These are phyloP conservation scores for Trichoderma asperelloides DNA, from an alignment of 495 filamentous ascomycete genomes.

Conservation along the genomic window DNA sequence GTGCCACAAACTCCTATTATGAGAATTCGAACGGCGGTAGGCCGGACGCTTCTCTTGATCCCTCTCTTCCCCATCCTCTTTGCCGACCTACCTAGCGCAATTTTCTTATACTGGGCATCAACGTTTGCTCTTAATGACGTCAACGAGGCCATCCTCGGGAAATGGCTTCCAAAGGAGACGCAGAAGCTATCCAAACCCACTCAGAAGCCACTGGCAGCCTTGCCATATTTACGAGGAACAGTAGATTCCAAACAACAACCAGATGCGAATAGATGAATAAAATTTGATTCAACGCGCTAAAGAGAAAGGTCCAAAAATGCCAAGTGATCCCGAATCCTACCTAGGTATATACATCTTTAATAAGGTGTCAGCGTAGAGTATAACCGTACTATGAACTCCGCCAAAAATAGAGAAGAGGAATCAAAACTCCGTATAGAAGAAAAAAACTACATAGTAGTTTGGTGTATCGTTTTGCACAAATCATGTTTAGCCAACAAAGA, in stretches of 20 bases:
- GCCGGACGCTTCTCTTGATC: constrained; percentile 8
- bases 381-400: not conserved
- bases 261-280: constrained; percentile 10
- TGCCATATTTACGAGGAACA: not conserved
- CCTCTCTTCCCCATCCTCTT: constrained; percentile 5
- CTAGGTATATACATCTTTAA: not conserved
- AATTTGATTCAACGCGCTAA: constrained; percentile 7
- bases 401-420: not conserved
- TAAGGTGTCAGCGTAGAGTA: not conserved
- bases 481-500: constrained; percentile 50
- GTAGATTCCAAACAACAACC: not conserved
- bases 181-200: not conserved
- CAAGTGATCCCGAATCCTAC: constrained; percentile 5
- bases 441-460: not conserved
- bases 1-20: constrained; percentile 23
- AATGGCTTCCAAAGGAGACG: not conserved
- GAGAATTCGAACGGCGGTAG: constrained; percentile 7
- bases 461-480: not conserved
- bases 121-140: constrained; percentile 1
- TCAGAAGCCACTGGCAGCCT: not conserved
- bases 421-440: not conserved
- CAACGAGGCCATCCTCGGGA: not conserved
- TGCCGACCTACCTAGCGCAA: constrained; percentile 1
- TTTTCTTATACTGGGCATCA: constrained; percentile 11
- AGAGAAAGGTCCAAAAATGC: constrained; percentile 17